A percentile compares a stretch with the other conserved stretches of the same genome.
These are phyloP conservation scores for Ogataea henricii DNA, from an alignment of 805 yeast genomes.

Conservation along the genomic window DNA sequence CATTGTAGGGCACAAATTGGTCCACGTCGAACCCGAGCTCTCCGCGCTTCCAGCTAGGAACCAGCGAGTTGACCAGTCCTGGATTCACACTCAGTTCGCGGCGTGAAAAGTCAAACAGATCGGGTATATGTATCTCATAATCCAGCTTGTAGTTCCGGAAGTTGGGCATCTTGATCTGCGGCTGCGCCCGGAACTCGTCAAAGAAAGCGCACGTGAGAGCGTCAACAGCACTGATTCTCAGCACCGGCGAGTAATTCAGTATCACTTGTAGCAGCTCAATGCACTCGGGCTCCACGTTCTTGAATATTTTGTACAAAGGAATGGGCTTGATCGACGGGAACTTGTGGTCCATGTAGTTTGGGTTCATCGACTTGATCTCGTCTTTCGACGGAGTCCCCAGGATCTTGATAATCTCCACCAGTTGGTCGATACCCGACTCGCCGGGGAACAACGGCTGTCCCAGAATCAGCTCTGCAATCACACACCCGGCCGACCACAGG, in stretches of 20 bases:
- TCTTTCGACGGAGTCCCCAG: constrained; percentile 94
- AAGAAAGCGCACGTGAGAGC: constrained; percentile 56
- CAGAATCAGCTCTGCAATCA: constrained; percentile 91
- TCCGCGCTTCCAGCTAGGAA: constrained; percentile 43
- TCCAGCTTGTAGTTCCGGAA: constrained; percentile 46
- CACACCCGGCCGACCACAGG: constrained; percentile 98
- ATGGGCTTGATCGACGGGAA: constrained; percentile 85
- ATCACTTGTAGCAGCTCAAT: constrained; percentile 57
- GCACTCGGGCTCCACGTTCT: constrained; percentile 53
- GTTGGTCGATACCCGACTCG: constrained; percentile 95
- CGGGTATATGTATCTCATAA: constrained; percentile 40
- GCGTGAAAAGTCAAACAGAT: constrained; percentile 51
- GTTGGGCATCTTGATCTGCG: constrained; percentile 31
- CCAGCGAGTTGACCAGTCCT: constrained; percentile 38
- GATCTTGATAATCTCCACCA: constrained; percentile 93
- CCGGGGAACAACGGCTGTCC: constrained; percentile 99
- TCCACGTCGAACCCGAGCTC: constrained; percentile 32
- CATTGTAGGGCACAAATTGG: constrained; percentile 42
- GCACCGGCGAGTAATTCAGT: constrained; percentile 68
- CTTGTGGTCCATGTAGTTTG: constrained; percentile 95
- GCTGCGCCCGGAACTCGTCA: constrained; percentile 47
- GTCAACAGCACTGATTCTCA: constrained; percentile 60
- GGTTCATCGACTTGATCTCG: constrained; percentile 92
- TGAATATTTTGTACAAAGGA: constrained; percentile 68
- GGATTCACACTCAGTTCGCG: constrained; percentile 53